phyloP scores from a whole-genome alignment of 495 filamentous ascomycete species.

The Aspergillus biplanus region DNA sequence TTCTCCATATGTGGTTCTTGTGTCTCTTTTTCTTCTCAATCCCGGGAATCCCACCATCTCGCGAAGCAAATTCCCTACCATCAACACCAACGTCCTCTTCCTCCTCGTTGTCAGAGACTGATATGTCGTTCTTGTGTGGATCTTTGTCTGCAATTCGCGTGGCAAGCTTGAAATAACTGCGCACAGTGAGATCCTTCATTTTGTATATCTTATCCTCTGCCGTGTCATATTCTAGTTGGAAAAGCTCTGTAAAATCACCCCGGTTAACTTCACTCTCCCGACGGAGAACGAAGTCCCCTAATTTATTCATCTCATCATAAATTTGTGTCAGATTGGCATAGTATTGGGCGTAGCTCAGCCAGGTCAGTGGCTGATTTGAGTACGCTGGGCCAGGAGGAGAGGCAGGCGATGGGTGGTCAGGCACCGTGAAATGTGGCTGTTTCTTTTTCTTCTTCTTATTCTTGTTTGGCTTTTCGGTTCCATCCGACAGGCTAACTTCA shows the following conservation, averaged over 20 bases:
- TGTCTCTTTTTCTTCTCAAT: slow-evolving; percentile 49
- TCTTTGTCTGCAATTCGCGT: slow-evolving; percentile 69
- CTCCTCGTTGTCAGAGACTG: not conserved
- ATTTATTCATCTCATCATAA: slow-evolving; percentile 63
- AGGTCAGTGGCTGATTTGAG: slow-evolving; percentile 77
- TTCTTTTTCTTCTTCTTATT: slow-evolving; percentile 58
- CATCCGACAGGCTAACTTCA: slow-evolving; percentile 11
- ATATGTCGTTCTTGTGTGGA: slow-evolving; percentile 22
- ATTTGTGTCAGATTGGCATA: slow-evolving; percentile 88
- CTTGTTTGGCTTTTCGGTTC: slow-evolving; percentile 39
- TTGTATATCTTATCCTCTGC: slow-evolving; percentile 69
- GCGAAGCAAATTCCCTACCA: slow-evolving; percentile 22
- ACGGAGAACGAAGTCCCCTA: not conserved
- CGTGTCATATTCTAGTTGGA: slow-evolving; percentile 85
- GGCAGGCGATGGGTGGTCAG: slow-evolving; percentile 70
- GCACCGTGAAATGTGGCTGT: slow-evolving; percentile 65
- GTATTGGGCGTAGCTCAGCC: slow-evolving; percentile 84
- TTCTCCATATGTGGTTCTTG: slow-evolving; percentile 63
- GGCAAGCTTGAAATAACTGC: slow-evolving; percentile 71
- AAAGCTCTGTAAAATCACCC: slow-evolving; percentile 46
- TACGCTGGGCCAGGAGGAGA: slow-evolving; percentile 89
- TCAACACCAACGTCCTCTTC: not conserved
- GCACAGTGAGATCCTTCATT: slow-evolving; percentile 83
- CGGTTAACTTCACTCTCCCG: not conserved
- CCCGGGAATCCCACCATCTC: slow-evolving; percentile 24